phyloP scores from a whole-genome alignment of 768 basidiomycete species.

The Lactifluus volemus region DNA sequence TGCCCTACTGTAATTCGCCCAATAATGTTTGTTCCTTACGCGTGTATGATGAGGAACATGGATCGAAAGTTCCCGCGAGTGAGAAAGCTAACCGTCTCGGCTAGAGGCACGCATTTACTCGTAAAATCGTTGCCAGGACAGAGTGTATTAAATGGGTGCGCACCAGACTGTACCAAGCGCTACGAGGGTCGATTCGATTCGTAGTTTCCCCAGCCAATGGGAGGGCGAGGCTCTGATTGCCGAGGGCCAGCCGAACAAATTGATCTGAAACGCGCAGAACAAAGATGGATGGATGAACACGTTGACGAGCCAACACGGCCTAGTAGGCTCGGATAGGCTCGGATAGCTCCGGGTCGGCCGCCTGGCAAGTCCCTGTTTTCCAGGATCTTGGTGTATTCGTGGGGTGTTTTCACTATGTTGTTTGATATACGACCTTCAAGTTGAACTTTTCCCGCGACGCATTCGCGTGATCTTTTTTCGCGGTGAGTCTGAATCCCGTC shows the following conservation, averaged over 20 bases:
- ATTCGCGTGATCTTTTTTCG: background rate
- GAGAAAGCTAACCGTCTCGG: background rate
- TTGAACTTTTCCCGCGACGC: conserved; percentile 3
- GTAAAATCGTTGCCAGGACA: background rate
- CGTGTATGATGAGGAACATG: background rate
- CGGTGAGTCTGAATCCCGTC: background rate
- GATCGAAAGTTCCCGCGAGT: background rate
- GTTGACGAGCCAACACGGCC: background rate
- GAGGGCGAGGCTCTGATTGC: background rate
- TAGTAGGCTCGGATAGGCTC: too few species aligned
- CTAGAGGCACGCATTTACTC: background rate
- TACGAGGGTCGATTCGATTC: background rate
- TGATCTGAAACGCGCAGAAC: background rate
- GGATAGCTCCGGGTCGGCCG: too few species aligned
- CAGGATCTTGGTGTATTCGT: background rate
- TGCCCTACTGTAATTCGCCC: background rate
- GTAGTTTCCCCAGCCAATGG: background rate
- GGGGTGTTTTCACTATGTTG: background rate
- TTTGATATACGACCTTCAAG: background rate
- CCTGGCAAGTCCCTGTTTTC: too few species aligned
- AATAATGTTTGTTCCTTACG: background rate
- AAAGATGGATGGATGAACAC: background rate
- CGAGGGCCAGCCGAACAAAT: background rate
- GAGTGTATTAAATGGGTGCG: background rate
- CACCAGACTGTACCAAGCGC: background rate